A percentile compares a stretch with the other conserved stretches of the same genome.
These are phyloP conservation scores for Flaveria trinervia DNA, from an alignment of 129 eudicot species.

Conservation along the genomic window DNA sequence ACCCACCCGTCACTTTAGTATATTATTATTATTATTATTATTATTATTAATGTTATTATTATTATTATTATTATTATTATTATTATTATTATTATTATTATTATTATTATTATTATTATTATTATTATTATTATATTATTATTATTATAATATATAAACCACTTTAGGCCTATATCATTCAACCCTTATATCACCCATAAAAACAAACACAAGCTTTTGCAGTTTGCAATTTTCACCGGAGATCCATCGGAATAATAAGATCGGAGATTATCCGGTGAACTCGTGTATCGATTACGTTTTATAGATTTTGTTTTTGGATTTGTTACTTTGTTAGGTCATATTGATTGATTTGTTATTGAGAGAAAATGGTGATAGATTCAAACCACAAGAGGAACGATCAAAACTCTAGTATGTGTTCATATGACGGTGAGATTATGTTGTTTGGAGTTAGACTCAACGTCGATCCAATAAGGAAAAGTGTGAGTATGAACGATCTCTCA, in stretches of 20 bases:
- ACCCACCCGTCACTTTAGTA: constrained; percentile 41
- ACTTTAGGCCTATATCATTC: background rate
- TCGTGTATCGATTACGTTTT: background rate
- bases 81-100: too few relatives aligned
- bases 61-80: too few relatives aligned
- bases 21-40: background rate
- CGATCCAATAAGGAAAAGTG: constrained; percentile 96
- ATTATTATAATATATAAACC: background rate
- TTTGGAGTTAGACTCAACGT: constrained; percentile 88
- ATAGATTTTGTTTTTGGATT: background rate
- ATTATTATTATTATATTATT: too few relatives aligned
- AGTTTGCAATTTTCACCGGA: constrained; percentile 19
- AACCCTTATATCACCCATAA: too few relatives aligned
- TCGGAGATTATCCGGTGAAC: constrained; percentile 12
- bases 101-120: too few relatives aligned
- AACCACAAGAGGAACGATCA: constrained; percentile 33
- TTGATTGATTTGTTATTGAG: background rate
- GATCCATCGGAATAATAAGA: background rate
- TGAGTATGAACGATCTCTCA: constrained; percentile 83
- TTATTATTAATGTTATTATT: too few relatives aligned
- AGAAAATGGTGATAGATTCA: background rate
- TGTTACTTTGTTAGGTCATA: background rate
- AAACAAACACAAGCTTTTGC: background rate
- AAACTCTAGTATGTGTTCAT: background rate
- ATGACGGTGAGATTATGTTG: constrained; percentile 65